Evolutionary conservation across 179 eudicot genomes (phyloP).

Genomic region (Pouteria campechiana): DNA sequence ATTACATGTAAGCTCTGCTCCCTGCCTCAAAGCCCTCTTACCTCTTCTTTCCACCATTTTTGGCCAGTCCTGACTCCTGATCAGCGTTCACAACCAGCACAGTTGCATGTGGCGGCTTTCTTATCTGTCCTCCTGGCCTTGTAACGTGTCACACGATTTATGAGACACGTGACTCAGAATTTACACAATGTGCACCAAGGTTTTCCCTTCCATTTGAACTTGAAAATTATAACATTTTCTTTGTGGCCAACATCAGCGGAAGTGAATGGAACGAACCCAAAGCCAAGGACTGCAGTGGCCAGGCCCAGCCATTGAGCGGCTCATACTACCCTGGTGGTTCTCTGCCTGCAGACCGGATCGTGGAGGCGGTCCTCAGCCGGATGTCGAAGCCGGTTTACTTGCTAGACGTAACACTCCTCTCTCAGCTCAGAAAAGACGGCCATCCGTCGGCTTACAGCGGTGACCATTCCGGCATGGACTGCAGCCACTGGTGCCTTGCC

Average conservation of each 20-base stretch:
- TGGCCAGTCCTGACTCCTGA: too few species aligned
- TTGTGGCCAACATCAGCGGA: too few species aligned
- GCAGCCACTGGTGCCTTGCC: conserved; percentile 56
- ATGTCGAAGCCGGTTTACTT: conserved; percentile 33
- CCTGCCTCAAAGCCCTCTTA: too few species aligned
- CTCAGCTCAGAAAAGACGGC: conserved; percentile 54
- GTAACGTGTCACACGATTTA: too few species aligned
- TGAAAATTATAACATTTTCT: too few species aligned
- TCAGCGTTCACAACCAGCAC: too few species aligned
- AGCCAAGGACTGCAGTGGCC: conserved; percentile 28
- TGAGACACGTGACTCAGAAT: too few species aligned
- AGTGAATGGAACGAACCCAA: conserved; percentile 31
- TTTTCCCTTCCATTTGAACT: too few species aligned
- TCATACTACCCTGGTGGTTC: conserved; percentile 40
- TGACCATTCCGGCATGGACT: conserved; percentile 26
- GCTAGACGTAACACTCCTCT: conserved; percentile 39
- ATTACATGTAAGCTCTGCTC: conserved; percentile 83
- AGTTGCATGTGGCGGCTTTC: too few species aligned
- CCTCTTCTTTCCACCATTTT: too few species aligned
- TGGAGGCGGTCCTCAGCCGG: conserved; percentile 26
- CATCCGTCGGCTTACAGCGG: conserved; percentile 45
- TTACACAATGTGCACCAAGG: too few species aligned
- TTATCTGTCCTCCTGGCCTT: too few species aligned
- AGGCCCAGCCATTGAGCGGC: conserved; percentile 27
- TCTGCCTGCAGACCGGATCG: conserved; percentile 23